Evolutionary conservation across 768 basidiomycete species (phyloP).

Genomic region (Kwoniella pini): DNA sequence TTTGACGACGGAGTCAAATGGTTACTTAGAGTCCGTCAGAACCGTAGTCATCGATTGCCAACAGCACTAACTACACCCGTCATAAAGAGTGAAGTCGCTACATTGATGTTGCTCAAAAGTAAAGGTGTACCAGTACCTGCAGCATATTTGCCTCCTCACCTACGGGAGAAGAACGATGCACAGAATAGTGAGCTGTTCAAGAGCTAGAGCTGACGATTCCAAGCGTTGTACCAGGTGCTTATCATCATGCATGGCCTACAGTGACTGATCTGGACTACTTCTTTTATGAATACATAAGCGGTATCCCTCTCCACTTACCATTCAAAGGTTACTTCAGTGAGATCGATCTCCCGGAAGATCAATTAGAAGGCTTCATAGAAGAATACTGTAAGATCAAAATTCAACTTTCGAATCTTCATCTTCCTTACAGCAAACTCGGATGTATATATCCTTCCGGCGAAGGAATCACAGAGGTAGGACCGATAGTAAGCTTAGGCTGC

Average conservation of each 20-base stretch:
- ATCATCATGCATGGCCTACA: too few species aligned
- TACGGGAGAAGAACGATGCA: neutral
- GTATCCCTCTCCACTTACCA: neutral
- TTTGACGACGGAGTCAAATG: slow-evolving; percentile 24
- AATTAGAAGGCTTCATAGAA: slow-evolving; percentile 7
- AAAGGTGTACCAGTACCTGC: slow-evolving; percentile 4
- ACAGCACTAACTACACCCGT: too few species aligned
- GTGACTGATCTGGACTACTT: slow-evolving; percentile 4
- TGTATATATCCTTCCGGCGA: neutral
- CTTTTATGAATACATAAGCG: slow-evolving; percentile 3
- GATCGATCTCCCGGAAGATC: neutral
- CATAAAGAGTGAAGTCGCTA: slow-evolving; percentile 21
- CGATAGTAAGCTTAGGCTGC: neutral
- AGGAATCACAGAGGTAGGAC: neutral
- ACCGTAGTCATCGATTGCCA: too few species aligned
- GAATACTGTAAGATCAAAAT: slow-evolving; percentile 3
- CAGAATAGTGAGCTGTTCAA: neutral
- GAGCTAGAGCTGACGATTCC: neutral
- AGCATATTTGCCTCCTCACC: slow-evolving; percentile 3
- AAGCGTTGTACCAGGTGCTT: too few species aligned
- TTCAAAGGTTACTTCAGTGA: neutral
- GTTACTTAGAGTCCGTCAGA: slow-evolving; percentile 13
- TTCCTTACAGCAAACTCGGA: slow-evolving; percentile 2
- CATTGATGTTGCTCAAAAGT: slow-evolving; percentile 9
- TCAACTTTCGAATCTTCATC: neutral